Evolutionary conservation across 208 protist species (phyloP), one percentile per base, ranked within the genome.

Genomic region (Vickermania ingenoplastis): DNA sequence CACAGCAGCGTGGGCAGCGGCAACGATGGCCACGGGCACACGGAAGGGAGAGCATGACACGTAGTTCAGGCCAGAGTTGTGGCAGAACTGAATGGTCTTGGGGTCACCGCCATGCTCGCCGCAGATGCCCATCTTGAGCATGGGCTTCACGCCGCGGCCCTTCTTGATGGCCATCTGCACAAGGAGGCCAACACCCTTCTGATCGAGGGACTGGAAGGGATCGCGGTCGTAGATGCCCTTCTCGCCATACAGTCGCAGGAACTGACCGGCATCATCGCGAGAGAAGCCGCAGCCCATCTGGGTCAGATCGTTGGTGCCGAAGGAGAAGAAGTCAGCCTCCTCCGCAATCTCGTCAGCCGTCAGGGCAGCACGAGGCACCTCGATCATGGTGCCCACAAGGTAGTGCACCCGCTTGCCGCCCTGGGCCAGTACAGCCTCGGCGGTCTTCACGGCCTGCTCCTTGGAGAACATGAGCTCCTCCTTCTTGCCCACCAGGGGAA

Each of bases 221-320:
- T 98, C 94, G 61, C 64, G 65, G 59, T 69, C 53, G 79, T 95
- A 94, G 71, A 98, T 87, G 59, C 81, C 88, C 30, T 91, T 62
- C n/a, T 96, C 77, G 64, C 88, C 63, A 70, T 98, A 98, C 56
- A 89, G 71, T 54, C 76, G 70, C 59, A 98, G 73, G 90, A 98
- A 98, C 49, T 79, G 76, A 24, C 74, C 89, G 30, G 91, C 77
- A 73, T 98, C 96, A 75, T 98, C 96, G 62, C 96, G 88, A 5
- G 95, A 98, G 77, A 97, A 97, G 62, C 94, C 94, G 65, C 92
- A 97, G 61, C 94, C 96, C 83, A 96, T 96, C 78, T 98, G 96
- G 49, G 96, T 98, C 45, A 98, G 78, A 61, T 98, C 96, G 81
- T 98, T 98, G 45, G 96, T 98, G 49, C 96, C 95, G 71, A 98